Percentiles rank a stretch among this genome's conserved stretches.
Evolutionary conservation across 441 rosid genomes (phyloP).

Genomic region (Gossypium laxum): DNA sequence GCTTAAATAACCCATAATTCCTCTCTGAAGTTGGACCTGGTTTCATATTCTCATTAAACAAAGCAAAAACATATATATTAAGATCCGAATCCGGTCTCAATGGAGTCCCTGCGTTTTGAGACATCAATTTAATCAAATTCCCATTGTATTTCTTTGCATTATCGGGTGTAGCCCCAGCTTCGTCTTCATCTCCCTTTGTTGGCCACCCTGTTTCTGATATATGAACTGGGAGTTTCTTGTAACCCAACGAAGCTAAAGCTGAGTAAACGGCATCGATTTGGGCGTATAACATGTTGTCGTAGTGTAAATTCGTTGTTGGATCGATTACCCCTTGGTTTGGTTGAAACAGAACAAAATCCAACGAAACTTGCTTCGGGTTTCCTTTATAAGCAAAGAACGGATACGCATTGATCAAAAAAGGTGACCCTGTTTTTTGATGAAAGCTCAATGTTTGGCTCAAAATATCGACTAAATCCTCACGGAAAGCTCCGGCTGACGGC

Average conservation of each 20-base stretch:
- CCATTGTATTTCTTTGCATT: constrained; percentile 79
- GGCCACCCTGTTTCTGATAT: constrained; percentile 98
- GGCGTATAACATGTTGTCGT: constrained; percentile 80
- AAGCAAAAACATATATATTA: constrained; percentile 56
- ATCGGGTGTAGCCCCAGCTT: constrained; percentile 61
- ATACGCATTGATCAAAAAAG: constrained; percentile 75
- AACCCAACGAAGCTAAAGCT: constrained; percentile 55
- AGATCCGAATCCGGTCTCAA: constrained; percentile 49
- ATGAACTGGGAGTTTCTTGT: constrained; percentile 45
- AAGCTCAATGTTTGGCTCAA: constrained; percentile 52
- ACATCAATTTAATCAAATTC: constrained; percentile 52
- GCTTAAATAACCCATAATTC: constrained; percentile 83
- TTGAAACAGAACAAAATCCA: constrained; percentile 75
- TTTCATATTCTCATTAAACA: constrained; percentile 87
- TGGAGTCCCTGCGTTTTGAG: constrained; percentile 62
- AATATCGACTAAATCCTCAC: constrained; percentile 39
- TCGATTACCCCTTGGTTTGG: constrained; percentile 60
- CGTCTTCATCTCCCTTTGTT: constrained; percentile 77
- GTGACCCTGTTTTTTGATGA: constrained; percentile 54
- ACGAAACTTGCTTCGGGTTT: constrained; percentile 56
- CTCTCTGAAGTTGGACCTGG: constrained; percentile 91
- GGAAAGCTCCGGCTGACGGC: constrained; percentile 77
- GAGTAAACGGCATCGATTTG: constrained; percentile 76
- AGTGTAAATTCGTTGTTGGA: constrained; percentile 52
- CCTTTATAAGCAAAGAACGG: constrained; percentile 89